phyloP scores from a whole-genome alignment of 2,329 filamentous ascomycete species.

The Alternaria alternata region DNA sequence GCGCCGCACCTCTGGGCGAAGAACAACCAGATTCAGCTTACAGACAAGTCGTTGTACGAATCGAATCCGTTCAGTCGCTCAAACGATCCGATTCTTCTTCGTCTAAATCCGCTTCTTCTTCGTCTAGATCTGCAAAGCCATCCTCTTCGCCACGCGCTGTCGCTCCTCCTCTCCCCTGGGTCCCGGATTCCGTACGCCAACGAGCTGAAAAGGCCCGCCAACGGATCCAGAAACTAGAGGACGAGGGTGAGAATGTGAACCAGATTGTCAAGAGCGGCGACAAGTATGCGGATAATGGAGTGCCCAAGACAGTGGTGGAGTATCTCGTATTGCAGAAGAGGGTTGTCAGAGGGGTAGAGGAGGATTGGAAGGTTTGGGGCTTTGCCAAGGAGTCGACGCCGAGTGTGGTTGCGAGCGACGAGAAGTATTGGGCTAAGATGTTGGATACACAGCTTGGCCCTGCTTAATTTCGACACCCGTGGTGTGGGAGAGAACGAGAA shows the following conservation, averaged over 20 bases:
- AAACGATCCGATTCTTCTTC: not conserved
- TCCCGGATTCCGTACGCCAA: conserved; percentile 16
- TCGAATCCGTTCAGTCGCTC: conserved; percentile 34
- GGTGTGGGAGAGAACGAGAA: not conserved
- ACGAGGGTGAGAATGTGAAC: not conserved
- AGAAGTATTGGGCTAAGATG: conserved; percentile 32
- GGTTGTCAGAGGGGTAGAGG: conserved; percentile 57
- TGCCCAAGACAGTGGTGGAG: conserved; percentile 60
- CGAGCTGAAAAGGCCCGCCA: conserved; percentile 10
- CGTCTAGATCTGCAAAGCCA: not conserved
- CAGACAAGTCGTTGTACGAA: conserved; percentile 38
- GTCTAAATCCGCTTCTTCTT: not conserved
- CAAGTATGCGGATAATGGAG: conserved; percentile 4
- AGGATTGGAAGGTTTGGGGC: conserved; percentile 72
- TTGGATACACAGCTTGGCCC: conserved; percentile 26
- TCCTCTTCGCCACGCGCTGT: not conserved
- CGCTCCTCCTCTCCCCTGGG: conserved; percentile 8
- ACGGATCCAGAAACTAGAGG: conserved; percentile 3
- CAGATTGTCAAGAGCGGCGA: not conserved
- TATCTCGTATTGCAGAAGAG: conserved; percentile 68
- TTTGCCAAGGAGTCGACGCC: conserved; percentile 62
- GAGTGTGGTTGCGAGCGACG: conserved; percentile 31
- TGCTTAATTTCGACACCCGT: not conserved
- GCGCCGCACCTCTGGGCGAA: conserved; percentile 57
- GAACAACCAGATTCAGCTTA: conserved; percentile 32